A percentile compares a stretch with the other conserved stretches of the same genome.
Conservation (phyloP, 768 basidiomycete genomes). For the Favolaschia claudopus region DNA sequence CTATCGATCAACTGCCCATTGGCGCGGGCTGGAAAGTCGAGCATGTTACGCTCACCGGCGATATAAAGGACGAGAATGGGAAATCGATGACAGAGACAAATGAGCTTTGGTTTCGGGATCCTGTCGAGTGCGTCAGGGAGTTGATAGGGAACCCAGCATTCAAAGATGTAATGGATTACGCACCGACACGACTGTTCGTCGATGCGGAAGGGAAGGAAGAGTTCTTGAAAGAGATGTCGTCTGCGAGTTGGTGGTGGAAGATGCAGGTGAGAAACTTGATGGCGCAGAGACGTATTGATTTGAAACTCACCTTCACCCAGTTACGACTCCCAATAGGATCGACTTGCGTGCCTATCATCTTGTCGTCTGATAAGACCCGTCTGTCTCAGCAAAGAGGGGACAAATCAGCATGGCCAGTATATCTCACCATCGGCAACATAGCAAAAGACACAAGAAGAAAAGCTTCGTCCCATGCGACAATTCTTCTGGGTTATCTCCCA, state of each 20-base stretch:
- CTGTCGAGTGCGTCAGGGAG: constrained; percentile 28
- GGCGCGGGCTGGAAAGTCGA: constrained; percentile 29
- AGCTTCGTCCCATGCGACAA: constrained; percentile 33
- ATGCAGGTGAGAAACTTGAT: constrained; percentile 32
- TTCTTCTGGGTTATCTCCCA: constrained; percentile 44
- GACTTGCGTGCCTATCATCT: constrained; percentile 37
- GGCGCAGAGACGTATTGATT: not conserved
- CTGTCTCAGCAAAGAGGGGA: constrained; percentile 39
- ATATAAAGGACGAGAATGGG: constrained; percentile 3
- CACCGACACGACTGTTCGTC: constrained; percentile 27
- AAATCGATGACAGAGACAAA: constrained; percentile 12
- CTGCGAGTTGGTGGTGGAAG: constrained; percentile 41
- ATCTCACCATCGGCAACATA: constrained; percentile 43
- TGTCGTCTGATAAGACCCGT: constrained; percentile 43
- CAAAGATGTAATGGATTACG: constrained; percentile 28
- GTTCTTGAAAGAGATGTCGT: constrained; percentile 37
- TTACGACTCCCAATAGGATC: constrained; percentile 16
- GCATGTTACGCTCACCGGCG: not conserved
- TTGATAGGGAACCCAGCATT: constrained; percentile 35
- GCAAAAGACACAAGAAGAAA: constrained; percentile 32
- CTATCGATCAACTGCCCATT: constrained; percentile 22
- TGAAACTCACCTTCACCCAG: constrained; percentile 28
- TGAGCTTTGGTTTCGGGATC: constrained; percentile 31
- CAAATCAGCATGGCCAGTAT: constrained; percentile 44
- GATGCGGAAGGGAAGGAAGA: not conserved